Base-by-base conservation (phyloP, 2,329 filamentous ascomycete species). In the Didymella arachidicola region DNA sequence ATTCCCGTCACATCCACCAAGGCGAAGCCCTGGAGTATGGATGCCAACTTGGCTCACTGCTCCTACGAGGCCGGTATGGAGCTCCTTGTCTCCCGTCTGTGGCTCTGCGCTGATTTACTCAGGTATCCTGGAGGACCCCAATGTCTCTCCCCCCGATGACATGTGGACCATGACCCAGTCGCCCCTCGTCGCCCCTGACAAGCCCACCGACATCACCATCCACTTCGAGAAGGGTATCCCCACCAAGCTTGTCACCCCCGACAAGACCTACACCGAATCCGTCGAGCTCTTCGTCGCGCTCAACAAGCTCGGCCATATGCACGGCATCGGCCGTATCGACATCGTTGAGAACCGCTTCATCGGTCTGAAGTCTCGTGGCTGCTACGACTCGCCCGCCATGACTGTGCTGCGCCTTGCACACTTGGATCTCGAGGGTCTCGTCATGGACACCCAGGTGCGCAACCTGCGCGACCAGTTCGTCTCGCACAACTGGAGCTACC, bases 281-380 rank as follows among this genome's bases (percentile, higher is more conserved):
- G 83, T 92, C 55, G 87, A 90, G 72, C 81, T 94, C 57, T 94
- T 94, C 82, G 81, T 87, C 61, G 83, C 85, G 55, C 83, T 87
- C 68, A 93, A 93, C 80, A 81, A 85, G 59, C 88, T 94, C 64
- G 91, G 86, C 64, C 84, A 86, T 75, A 84, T 82, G 64, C 82
- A 92, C 80, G 91, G 91, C 75, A 86, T 94, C 66, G 91, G 91
- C 70, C 83, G 91, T 71, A 89, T 94, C 66, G 91, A 94, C 77
- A 94, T 94, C 73, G 90, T 93, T 61, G 90, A 92, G 77, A 90
- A 91, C 81, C 85, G 91, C 53, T 91, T 89, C 81, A 89, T 91
- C 72, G 91, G 90, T 63, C 83, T 93, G 70, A 93, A 93, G 83
- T 88, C 85, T 67, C 87, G 91, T 71, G 91, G 91, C 70, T 93